Conservation (phyloP, 2,329 filamentous ascomycete genomes). For the Claviceps arundinis region DNA sequence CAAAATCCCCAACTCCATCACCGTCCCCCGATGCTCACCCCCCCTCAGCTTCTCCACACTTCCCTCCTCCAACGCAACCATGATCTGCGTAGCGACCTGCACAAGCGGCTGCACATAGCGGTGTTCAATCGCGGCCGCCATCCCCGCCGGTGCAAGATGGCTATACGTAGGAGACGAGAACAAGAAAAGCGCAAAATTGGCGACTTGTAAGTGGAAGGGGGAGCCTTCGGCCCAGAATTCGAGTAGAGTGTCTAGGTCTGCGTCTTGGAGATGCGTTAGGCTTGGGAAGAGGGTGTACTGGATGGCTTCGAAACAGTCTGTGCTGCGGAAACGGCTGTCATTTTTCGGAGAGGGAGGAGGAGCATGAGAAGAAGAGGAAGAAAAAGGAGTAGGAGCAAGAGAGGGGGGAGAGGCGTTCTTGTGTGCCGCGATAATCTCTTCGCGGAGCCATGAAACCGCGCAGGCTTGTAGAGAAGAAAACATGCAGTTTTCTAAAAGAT, state of each 20-base stretch:
- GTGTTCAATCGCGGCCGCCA: constrained; percentile 44
- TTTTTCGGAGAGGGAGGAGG: constrained; percentile 5
- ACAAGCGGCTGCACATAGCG: constrained; percentile 43
- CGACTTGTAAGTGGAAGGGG: constrained; percentile 43
- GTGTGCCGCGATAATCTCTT: constrained; percentile 41
- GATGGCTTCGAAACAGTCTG: constrained; percentile 44
- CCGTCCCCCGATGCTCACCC: constrained; percentile 15
- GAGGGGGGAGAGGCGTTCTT: constrained; percentile 10
- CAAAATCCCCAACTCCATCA: constrained; percentile 29
- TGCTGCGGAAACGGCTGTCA: constrained; percentile 31
- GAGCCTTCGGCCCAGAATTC: constrained; percentile 40
- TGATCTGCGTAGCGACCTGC: constrained; percentile 26
- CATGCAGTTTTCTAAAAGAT: constrained; percentile 52
- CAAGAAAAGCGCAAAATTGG: constrained; percentile 48
- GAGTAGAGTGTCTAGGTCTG: constrained; percentile 27
- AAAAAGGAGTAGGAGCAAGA: too few species aligned
- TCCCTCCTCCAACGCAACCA: constrained; percentile 18
- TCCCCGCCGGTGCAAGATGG: constrained; percentile 38
- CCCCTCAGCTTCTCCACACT: constrained; percentile 16
- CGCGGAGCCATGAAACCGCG: constrained; percentile 49
- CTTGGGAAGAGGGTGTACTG: constrained; percentile 50
- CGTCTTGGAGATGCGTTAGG: constrained; percentile 31
- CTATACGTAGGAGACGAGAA: constrained; percentile 29
- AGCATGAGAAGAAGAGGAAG: too few species aligned
- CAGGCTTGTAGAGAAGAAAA: constrained; percentile 49